Base-by-base conservation (phyloP, 331 rosid species). In the Malus hybrid region DNA sequence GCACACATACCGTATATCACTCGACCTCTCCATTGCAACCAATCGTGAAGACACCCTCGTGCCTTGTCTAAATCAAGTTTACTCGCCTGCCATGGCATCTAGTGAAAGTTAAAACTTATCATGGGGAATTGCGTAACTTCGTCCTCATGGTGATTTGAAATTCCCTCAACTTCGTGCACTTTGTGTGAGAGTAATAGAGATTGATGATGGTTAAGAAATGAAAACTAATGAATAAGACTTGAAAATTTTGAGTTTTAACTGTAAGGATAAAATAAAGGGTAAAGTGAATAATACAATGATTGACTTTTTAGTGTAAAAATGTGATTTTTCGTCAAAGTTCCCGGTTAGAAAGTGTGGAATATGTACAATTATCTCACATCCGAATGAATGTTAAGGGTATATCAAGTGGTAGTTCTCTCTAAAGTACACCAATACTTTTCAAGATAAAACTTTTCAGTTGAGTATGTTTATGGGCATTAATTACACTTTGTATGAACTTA, bases 11-110 rank as follows among this genome's bases (percentile, higher is more conserved):
- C 12, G 4, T 20, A 22, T 6, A 36, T 22, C 39, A 15, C 32
- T 6, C 33, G 57, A 19, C 56, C 11, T 36, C 76, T 27, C 76
- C 54, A 33, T 24, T 39, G 68, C 67, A 4, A 72, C 68, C 76
- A 59, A 72, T 60, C 68, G 28, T 59, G 76, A 72, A 60, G 76
- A 72, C 76, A 60, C 27, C 67, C 27, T 36, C 42, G 44, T 60
- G 76, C 16, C 59, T 39, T 24, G 77, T 73, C 77, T 36, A 39
- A 57, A 73, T 60, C 59, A 73, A 73, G 22, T n/a, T 16, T 70
- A 27, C 28, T 9, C 4, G 48, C 57, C 46, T 70, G 52, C 32
- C 75, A 31, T 55, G 20, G 57, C 57, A 52, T 52, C 57, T 52
- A 16, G 57, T 52, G 57, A 52, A 52, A 6, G 57, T 16, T 44